Evolutionary conservation across 2,329 filamentous ascomycete genomes (phyloP).

Genomic region (Coniella lustricola): DNA sequence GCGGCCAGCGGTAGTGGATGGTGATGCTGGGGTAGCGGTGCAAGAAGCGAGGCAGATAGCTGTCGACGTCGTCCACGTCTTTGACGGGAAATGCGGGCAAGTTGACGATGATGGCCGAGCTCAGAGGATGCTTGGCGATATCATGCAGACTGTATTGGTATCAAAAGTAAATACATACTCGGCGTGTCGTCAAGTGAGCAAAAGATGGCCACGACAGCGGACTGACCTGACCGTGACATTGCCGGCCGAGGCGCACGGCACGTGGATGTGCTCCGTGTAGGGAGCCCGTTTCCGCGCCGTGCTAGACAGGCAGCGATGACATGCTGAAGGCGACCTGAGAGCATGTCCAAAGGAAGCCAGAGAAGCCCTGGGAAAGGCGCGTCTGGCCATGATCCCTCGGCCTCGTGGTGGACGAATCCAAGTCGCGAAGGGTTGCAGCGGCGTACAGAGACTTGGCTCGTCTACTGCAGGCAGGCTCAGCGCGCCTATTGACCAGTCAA

Average conservation of each 20-base stretch:
- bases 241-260: slow-evolving; percentile 44
- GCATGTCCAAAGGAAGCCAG: not conserved
- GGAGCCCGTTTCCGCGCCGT: slow-evolving; percentile 2
- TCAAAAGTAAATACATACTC: slow-evolving; percentile 17
- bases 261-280: slow-evolving; percentile 33
- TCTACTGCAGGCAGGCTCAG: too few relatives aligned
- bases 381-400: not conserved
- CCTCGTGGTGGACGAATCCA: too few relatives aligned
- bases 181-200: not conserved
- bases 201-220: not conserved
- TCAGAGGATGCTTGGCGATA: slow-evolving; percentile 27
- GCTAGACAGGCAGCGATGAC: slow-evolving; percentile 2
- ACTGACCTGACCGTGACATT: slow-evolving; percentile 44
- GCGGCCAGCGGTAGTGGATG: slow-evolving; percentile 54
- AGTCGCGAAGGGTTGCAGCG: too few relatives aligned
- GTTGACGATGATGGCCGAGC: slow-evolving; percentile 45
- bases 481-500: too few relatives aligned
- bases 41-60: slow-evolving; percentile 34
- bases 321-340: not conserved
- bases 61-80: slow-evolving; percentile 17
- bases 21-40: slow-evolving; percentile 40
- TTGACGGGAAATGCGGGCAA: slow-evolving; percentile 41
- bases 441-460: too few relatives aligned
- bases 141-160: slow-evolving; percentile 41
- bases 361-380: not conserved